phyloP scores from a whole-genome alignment of 73 alveolate genomes.

The Uronychia binucleata region DNA sequence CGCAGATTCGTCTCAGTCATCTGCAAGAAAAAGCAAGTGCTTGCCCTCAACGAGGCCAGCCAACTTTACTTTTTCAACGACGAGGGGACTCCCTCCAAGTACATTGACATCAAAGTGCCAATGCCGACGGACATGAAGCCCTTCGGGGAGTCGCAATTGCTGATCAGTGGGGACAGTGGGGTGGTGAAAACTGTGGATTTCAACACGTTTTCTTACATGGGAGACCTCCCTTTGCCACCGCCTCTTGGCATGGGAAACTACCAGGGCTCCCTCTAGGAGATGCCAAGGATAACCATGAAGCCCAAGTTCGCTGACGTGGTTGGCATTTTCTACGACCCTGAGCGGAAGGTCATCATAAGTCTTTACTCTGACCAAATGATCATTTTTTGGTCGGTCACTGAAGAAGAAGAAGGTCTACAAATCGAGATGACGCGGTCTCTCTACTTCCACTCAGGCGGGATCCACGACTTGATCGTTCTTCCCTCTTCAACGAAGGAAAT shows the following conservation, averaged over 20 bases:
- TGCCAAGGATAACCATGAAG: not conserved
- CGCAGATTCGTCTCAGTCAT: not conserved
- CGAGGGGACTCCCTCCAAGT: not conserved
- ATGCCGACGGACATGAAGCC: not conserved
- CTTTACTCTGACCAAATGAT: not conserved
- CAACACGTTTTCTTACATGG: not conserved
- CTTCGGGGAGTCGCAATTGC: not conserved
- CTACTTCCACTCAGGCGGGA: not conserved
- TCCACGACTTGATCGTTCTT: not conserved
- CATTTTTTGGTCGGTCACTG: not conserved
- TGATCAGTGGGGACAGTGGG: not conserved
- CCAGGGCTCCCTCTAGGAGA: not conserved
- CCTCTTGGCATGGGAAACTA: slow-evolving; percentile 3
- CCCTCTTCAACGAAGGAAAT: not conserved
- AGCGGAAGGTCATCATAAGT: not conserved
- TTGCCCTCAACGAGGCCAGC: not conserved
- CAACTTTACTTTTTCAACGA: not conserved
- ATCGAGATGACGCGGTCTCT: not conserved
- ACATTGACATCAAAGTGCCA: not conserved
- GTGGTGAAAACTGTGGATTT: not conserved
- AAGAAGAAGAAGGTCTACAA: not conserved
- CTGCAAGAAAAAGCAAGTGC: not conserved
- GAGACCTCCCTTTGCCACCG: slow-evolving; percentile 4
- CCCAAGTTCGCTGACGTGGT: not conserved
- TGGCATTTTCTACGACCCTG: not conserved